These are phyloP conservation scores for Phytophthora multivora DNA, from an alignment of 352 stramenopile species.

Conservation along the genomic window DNA sequence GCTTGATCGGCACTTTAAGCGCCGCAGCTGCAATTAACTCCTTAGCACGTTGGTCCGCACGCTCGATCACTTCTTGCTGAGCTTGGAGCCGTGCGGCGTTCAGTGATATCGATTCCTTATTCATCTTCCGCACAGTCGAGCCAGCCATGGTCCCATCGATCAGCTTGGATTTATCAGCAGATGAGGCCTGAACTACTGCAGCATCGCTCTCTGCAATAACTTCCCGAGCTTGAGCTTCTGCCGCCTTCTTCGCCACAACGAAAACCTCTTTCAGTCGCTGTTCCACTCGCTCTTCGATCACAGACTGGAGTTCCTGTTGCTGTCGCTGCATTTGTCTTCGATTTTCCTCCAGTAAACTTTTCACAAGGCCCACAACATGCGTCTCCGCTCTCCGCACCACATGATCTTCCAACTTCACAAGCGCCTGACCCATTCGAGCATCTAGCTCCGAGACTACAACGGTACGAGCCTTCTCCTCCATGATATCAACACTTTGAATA, in stretches of 20 bases:
- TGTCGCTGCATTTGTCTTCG: background rate
- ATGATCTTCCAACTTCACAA: background rate
- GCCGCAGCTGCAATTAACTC: background rate
- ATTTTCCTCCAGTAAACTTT: conserved; percentile 5
- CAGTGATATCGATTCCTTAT: background rate
- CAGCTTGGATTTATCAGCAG: background rate
- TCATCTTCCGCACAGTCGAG: too few species aligned
- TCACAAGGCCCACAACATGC: background rate
- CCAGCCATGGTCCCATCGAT: too few species aligned
- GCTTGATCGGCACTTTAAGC: background rate
- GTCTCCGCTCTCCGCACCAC: background rate
- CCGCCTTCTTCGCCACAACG: conserved; percentile 1
- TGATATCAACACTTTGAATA: conserved; percentile 1
- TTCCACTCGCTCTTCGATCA: background rate
- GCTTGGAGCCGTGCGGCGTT: background rate
- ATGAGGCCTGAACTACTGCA: background rate
- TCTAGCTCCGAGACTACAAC: background rate
- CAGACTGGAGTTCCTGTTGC: background rate
- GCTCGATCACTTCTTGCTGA: conserved; percentile 5
- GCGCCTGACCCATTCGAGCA: background rate
- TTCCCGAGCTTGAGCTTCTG: background rate
- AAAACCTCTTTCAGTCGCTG: background rate
- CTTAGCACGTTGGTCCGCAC: background rate
- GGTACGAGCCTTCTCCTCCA: background rate
- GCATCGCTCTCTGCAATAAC: background rate